Evolutionary conservation across 2,329 filamentous ascomycete genomes (phyloP).

Genomic region (Cryphonectria japonica): DNA sequence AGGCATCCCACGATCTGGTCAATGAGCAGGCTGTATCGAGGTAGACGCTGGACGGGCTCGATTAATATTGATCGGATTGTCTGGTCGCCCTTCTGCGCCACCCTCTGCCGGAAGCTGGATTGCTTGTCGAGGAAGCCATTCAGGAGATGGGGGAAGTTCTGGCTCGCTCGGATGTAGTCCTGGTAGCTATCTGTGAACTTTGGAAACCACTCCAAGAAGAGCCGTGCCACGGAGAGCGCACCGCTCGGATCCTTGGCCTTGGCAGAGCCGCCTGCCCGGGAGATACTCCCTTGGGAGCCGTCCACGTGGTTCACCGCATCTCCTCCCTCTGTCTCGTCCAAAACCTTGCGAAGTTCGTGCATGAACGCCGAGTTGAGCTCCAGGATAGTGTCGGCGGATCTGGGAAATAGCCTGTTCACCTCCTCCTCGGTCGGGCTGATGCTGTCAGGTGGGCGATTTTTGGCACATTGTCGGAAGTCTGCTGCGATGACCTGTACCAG

Average conservation of each 20-base stretch:
- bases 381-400: constrained; percentile 78
- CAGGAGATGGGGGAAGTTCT: constrained; percentile 81
- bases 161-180: constrained; percentile 89
- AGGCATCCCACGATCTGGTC: constrained; percentile 90
- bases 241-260: constrained; percentile 74
- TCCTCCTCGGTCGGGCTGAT: constrained; percentile 73
- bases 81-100: constrained; percentile 87
- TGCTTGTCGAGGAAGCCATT: constrained; percentile 78
- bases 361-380: constrained; percentile 82
- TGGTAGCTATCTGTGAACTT: constrained; percentile 89
- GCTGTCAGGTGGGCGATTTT: constrained; percentile 60
- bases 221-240: constrained; percentile 74
- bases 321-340: constrained; percentile 83
- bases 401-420: constrained; percentile 78
- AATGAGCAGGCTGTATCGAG: constrained; percentile 93
- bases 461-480: constrained; percentile 75
- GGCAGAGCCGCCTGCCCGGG: constrained; percentile 46
- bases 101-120: constrained; percentile 79
- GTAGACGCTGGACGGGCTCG: constrained; percentile 92
- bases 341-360: constrained; percentile 71
- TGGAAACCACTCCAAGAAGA: constrained; percentile 90
- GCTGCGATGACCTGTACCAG: constrained; percentile 80
- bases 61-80: constrained; percentile 88
- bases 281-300: constrained; percentile 49
- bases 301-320: constrained; percentile 79